Percentiles rank a stretch among this genome's conserved stretches.
Evolutionary conservation across 2,329 filamentous ascomycete species (phyloP).

Genomic region (Fusarium humuli): DNA sequence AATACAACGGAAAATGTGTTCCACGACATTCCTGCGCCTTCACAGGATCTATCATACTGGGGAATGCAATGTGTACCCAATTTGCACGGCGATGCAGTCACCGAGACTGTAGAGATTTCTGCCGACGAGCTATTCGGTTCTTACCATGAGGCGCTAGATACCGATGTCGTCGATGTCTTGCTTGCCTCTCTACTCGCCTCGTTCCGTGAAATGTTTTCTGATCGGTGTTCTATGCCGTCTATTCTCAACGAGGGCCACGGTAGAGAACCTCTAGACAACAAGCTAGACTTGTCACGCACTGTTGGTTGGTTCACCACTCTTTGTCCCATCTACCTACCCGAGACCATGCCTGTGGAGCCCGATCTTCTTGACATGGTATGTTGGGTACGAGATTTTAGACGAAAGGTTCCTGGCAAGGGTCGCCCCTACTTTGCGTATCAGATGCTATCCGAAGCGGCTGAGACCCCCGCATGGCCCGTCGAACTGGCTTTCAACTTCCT

Average conservation of each 20-base stretch:
- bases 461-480: conserved; percentile 4
- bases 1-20: conserved; percentile 33
- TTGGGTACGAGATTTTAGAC: conserved; percentile 41
- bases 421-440: conserved; percentile 33
- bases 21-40: conserved; percentile 17
- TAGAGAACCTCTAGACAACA: conserved; percentile 47
- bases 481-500: conserved; percentile 42
- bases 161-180: conserved; percentile 51
- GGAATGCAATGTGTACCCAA: conserved; percentile 34
- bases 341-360: conserved; percentile 12
- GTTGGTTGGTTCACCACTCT: conserved; percentile 56
- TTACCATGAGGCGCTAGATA: conserved; percentile 42
- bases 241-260: conserved; percentile 54
- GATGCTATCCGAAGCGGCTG: neutral
- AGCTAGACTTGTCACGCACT: conserved; percentile 48
- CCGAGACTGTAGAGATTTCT: conserved; percentile 3
- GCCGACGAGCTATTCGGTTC: neutral
- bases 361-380: conserved; percentile 33
- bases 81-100: conserved; percentile 25
- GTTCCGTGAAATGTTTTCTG: conserved; percentile 47
- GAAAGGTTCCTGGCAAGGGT: conserved; percentile 38
- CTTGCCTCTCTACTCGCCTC: conserved; percentile 46
- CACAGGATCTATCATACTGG: conserved; percentile 41
- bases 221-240: conserved; percentile 40
- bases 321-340: conserved; percentile 34